Percentiles rank a stretch among this genome's conserved stretches.
These are phyloP conservation scores for Chrysanthemum lavandulifolium DNA, from an alignment of 129 eudicot genomes.

Conservation along the genomic window DNA sequence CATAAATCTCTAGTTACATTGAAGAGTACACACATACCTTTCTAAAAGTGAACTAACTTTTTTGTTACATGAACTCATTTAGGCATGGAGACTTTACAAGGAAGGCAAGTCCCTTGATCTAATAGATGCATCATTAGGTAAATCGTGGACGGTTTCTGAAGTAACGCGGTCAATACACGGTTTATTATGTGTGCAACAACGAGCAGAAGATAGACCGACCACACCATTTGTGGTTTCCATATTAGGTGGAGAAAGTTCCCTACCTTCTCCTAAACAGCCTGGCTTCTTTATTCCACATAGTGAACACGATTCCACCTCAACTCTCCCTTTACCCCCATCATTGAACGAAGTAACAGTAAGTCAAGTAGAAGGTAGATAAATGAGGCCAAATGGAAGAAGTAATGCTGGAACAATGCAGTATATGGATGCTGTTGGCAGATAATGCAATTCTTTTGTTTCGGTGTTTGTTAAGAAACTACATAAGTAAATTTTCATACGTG, in stretches of 20 bases:
- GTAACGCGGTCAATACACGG: conserved; percentile 35
- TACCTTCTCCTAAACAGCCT: conserved; percentile 36
- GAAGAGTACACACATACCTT: too few relatives aligned
- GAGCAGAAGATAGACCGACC: conserved; percentile 44
- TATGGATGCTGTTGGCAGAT: too few relatives aligned
- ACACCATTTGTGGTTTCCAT: conserved; percentile 32
- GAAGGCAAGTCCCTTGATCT: conserved; percentile 40
- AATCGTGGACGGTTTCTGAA: conserved; percentile 7
- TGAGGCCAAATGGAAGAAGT: background rate
- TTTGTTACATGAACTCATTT: background rate
- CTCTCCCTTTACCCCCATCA: background rate
- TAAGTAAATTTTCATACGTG: too few relatives aligned
- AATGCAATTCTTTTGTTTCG: too few relatives aligned
- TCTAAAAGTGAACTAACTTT: too few relatives aligned
- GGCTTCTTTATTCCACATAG: conserved; percentile 26
- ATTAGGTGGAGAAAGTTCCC: conserved; percentile 33
- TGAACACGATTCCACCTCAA: background rate
- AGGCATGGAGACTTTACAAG: conserved; percentile 47
- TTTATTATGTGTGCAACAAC: conserved; percentile 43
- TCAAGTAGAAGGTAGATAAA: conserved; percentile 20
- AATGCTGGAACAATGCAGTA: background rate
- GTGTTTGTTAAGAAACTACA: too few relatives aligned
- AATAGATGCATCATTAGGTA: conserved; percentile 6
- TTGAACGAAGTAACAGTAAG: background rate
- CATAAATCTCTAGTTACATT: too few relatives aligned